Evolutionary conservation across 1,284 basidiomycete species (phyloP).

Genomic region (Heliocybe sulcata): DNA sequence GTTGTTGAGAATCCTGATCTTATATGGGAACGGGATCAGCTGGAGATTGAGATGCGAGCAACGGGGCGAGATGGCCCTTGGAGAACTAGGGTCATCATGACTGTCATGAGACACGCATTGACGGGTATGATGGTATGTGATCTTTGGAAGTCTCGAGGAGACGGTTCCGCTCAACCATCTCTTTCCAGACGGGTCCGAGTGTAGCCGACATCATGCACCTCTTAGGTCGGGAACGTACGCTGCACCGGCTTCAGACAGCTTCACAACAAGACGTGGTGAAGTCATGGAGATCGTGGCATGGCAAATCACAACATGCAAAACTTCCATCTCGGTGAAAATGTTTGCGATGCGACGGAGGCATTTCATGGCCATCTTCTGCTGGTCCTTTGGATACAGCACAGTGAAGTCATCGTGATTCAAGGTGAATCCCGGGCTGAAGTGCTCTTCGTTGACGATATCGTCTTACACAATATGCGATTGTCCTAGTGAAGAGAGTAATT

Average conservation of each 20-base stretch:
- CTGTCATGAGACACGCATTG: slow-evolving; percentile 65
- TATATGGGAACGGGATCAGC: slow-evolving; percentile 19
- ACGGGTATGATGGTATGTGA: slow-evolving; percentile 70
- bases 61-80: slow-evolving; percentile 22
- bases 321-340: no score
- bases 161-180: background rate
- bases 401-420: no score
- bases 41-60: slow-evolving; percentile 35
- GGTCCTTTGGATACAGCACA: no score
- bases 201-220: slow-evolving; percentile 36
- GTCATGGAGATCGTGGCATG: no score
- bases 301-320: no score
- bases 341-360: no score
- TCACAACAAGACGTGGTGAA: no score
- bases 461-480: no score
- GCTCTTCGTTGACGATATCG: no score
- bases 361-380: no score
- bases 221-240: slow-evolving; percentile 29
- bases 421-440: no score
- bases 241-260: slow-evolving; percentile 13
- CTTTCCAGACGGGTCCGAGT: slow-evolving; percentile 38
- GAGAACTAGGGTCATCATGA: slow-evolving; percentile 57
- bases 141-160: background rate
- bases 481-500: no score
- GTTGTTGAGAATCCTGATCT: background rate